Percentiles rank a stretch among this genome's conserved stretches.
Evolutionary conservation across 2,329 filamentous ascomycete species (phyloP).

Genomic region (Ilyonectria sp.): DNA sequence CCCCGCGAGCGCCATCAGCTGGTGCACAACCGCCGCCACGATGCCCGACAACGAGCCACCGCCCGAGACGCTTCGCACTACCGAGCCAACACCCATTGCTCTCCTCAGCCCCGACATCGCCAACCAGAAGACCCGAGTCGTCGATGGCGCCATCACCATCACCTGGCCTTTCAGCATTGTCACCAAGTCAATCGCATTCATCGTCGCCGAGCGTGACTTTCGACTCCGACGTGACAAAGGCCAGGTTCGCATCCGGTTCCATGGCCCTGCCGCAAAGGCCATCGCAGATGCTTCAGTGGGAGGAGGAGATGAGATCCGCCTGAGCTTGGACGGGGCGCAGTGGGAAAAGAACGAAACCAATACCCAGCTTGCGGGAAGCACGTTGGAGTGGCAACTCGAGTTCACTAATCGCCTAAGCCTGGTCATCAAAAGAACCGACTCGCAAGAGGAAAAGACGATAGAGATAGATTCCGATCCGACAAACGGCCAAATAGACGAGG

Average conservation of each 20-base stretch:
- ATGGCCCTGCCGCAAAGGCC: conserved; percentile 77
- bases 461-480: conserved; percentile 61
- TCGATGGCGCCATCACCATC: conserved; percentile 84
- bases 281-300: conserved; percentile 78
- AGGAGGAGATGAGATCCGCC: conserved; percentile 82
- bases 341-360: conserved; percentile 72
- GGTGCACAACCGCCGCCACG: conserved; percentile 30
- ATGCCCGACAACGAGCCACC: conserved; percentile 46
- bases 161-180: conserved; percentile 93
- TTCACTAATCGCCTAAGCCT: conserved; percentile 67
- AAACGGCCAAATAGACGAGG: conserved; percentile 35
- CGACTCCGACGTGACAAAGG: conserved; percentile 83
- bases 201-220: conserved; percentile 89
- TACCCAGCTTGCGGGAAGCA: conserved; percentile 64
- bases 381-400: conserved; percentile 72
- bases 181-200: conserved; percentile 80
- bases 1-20: conserved; percentile 36
- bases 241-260: conserved; percentile 85
- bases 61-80: conserved; percentile 46
- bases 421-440: conserved; percentile 59
- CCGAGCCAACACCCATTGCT: conserved; percentile 67
- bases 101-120: conserved; percentile 66
- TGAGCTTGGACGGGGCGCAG: conserved; percentile 78
- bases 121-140: conserved; percentile 57
- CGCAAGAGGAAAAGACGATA: conserved; percentile 64